Base-by-base conservation (phyloP, 352 stramenopile species). In the Phytophthora brassicae region DNA sequence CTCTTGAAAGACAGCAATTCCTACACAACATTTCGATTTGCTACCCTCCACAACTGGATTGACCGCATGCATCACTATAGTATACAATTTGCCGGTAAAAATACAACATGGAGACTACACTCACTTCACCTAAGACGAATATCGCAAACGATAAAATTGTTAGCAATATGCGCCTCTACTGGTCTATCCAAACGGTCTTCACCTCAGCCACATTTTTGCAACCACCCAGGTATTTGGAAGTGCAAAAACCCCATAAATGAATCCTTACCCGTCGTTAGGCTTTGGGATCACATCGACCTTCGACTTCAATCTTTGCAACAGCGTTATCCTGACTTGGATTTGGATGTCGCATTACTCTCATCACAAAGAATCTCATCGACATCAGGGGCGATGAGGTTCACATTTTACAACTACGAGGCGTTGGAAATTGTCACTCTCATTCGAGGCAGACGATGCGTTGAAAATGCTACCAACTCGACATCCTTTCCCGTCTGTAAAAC, bases 41-140 rank as follows among this genome's bases (percentile, higher is more conserved):
- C 58, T n/a, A 74, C 70, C 1, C 60, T 65, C 13, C 72, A 72
- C 20, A 64, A 60, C 6, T 79, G 74, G 74, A 54, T 82, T 41
- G 74, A 82, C 13, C 68, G 70, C 0, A n/a, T 82, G 4, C 61
- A 82, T 38, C 74, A 79, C 12, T 69, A 60, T 22, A 2, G 79
- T n/a, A 28, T 67, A 12, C 45, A 55, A 13, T 53, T 38, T 2
- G 42, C 63, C 16, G n/a, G 41, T 13, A 67, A 64, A 28, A 69
- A 64, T 9, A 19, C 47, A 0, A 51, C 60, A 4, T 64, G 58
- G 56, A 72, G 73, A 19, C 33, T 62, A 23, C 56, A 73, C 29
- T 60, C 45, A 24, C 57, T 79, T 44, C 41, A 47, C 9, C 11
- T 31, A 4, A n/a, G 14, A 24, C 38, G 5, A 62, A 73, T 26